Conservation (phyloP, 768 basidiomycete species). For the Pisolithus tinctorius region DNA sequence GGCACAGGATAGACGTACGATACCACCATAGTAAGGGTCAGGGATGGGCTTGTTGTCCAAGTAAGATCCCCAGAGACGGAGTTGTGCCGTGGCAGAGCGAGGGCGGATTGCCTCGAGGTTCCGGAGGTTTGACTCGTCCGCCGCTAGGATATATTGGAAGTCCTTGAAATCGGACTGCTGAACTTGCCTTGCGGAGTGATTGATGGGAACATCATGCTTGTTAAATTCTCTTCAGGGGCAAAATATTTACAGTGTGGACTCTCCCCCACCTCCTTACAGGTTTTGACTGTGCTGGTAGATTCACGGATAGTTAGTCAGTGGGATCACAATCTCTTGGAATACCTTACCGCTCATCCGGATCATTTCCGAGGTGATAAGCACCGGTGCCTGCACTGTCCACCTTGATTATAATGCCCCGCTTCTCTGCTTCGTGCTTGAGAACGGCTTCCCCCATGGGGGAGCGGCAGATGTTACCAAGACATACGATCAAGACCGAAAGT, state of each 20-base stretch:
- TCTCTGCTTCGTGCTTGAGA: constrained; percentile 56
- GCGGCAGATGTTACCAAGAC: constrained; percentile 81
- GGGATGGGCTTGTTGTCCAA: constrained; percentile 62
- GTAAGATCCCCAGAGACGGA: constrained; percentile 79
- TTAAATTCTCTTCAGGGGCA: constrained; percentile 1
- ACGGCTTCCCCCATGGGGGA: constrained; percentile 94
- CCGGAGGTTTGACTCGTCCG: constrained; percentile 71
- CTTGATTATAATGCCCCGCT: constrained; percentile 57
- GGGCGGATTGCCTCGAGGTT: constrained; percentile 49
- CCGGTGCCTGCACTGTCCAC: constrained; percentile 86
- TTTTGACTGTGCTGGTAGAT: constrained; percentile 52
- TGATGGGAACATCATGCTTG: constrained; percentile 71
- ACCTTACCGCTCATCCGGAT: constrained; percentile 72
- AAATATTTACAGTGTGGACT: not conserved
- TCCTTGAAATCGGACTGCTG: constrained; percentile 55
- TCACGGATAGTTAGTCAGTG: not conserved
- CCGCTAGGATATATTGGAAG: constrained; percentile 83
- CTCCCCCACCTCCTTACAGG: constrained; percentile 57
- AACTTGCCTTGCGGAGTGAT: constrained; percentile 63
- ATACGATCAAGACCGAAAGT: constrained; percentile 65
- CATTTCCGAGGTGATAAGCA: constrained; percentile 77
- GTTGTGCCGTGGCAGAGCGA: constrained; percentile 50
- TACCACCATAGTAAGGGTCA: constrained; percentile 81
- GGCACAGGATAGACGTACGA: constrained; percentile 32
- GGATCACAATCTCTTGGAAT: not conserved